Conservation (phyloP, 140 eudicot species). For the Ambrosia hybrid region DNA sequence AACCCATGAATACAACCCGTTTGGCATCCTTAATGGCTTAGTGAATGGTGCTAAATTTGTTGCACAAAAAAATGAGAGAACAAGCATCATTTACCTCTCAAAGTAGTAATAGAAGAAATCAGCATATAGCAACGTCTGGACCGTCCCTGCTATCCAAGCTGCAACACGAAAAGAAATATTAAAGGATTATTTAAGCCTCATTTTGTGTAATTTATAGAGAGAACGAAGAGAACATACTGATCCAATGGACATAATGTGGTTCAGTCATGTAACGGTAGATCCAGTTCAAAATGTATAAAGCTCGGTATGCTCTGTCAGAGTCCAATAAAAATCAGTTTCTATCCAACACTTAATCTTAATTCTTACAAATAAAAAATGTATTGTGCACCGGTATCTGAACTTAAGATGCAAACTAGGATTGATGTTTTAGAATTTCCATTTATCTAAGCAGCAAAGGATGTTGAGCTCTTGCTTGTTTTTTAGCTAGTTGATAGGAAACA, state of each 20-base stretch:
- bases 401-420: too few species aligned
- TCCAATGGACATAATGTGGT: slow-evolving; percentile 89
- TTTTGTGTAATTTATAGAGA: not conserved
- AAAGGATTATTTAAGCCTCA: slow-evolving; percentile 6
- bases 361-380: not conserved
- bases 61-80: not conserved
- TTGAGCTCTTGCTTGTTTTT: too few species aligned
- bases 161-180: slow-evolving; percentile 30
- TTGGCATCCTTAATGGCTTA: too few species aligned
- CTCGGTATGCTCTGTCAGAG: slow-evolving; percentile 81
- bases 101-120: slow-evolving; percentile 96
- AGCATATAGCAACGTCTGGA: slow-evolving; percentile 86
- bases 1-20: too few species aligned
- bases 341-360: not conserved
- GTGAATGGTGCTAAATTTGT: not conserved
- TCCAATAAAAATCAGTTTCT: slow-evolving; percentile 17
- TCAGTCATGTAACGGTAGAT: slow-evolving; percentile 95
- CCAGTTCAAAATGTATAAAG: slow-evolving; percentile 86
- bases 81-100: slow-evolving; percentile 60
- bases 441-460: too few species aligned
- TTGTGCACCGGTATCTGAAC: not conserved
- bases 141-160: slow-evolving; percentile 93
- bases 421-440: too few species aligned
- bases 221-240: slow-evolving; percentile 53
- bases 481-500: too few species aligned